Evolutionary conservation across 768 basidiomycete species (phyloP).

Genomic region (Collybia sp.): DNA sequence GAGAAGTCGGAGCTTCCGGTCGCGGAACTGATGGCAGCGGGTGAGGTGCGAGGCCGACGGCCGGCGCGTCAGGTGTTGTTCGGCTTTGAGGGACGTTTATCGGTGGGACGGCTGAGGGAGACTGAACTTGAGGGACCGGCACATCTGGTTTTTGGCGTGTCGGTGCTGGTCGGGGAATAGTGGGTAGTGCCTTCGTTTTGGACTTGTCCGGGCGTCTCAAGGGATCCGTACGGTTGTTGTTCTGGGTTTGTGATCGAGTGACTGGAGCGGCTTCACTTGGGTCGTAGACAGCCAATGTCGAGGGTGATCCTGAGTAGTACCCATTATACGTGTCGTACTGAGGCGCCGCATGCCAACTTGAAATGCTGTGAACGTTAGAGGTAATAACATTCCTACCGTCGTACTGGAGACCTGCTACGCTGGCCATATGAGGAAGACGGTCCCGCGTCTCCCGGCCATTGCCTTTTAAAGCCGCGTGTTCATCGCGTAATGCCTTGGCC

Average conservation of each 20-base stretch:
- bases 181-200: no score
- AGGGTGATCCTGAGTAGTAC: no score
- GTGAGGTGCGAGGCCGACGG: no score
- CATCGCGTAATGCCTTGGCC: neutral
- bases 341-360: no score
- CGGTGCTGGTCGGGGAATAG: no score
- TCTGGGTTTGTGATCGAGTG: neutral
- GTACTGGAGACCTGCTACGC: conserved; percentile 2
- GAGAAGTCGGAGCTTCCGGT: no score
- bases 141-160: no score
- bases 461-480: conserved; percentile 1
- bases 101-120: neutral
- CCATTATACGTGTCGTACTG: no score
- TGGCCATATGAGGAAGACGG: conserved; percentile 7
- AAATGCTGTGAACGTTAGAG: neutral
- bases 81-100: neutral
- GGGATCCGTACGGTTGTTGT: neutral
- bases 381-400: conserved; percentile 1
- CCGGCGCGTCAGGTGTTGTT: no score
- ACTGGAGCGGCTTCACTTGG: neutral
- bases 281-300: neutral
- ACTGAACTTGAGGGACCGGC: neutral
- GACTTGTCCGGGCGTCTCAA: neutral
- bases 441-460: conserved; percentile 2
- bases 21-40: no score